Evolutionary conservation across 345 rosid species (phyloP), one percentile per base, ranked within the genome.

Genomic region (Eucalyptus sp.): DNA sequence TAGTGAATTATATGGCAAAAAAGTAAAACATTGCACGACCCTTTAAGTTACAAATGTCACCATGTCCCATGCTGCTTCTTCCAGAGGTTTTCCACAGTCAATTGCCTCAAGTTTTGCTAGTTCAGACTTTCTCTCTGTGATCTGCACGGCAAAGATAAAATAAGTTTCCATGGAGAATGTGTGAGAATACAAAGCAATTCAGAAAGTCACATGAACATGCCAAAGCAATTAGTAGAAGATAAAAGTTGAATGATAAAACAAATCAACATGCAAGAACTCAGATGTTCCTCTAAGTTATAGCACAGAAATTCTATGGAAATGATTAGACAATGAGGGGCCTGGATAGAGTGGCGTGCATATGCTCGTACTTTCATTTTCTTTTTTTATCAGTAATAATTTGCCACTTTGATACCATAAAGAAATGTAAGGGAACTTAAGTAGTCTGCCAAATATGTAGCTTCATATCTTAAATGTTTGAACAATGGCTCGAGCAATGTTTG

Each of bases 31-130:
- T 48, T 17, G 48, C 87, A 85, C 13, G 14, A 15, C 7, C 24
- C 41, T 46, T 7, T 46, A 85, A 50, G 51, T 48, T 50, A 46
- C 56, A 85, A 85, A 46, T 16, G 22, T 90, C 93, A 98, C 99
- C 87, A 98, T 94, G 93, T 97, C 99, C 98, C 99, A 96, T 79
- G 95, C 93, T 43, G 98, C 96, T 95, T 98, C 99, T 29, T 96
- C 98, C 58, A 95, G 92, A 79, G 99, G 99, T 91, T 98, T 98
- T 86, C 99, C 99, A 66, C 95, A 91, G 91, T 97, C 99, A 88
- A 95, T 91, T 51, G 99, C 93, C 93, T 98, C 99, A 43, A 98
- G 97, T 91, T 94, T 96, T 62, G 98, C 96, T 54, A 98, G 94
- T 71, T 90, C 93, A 90, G 95, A 51, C 87, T 98, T 98, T 91